Evolutionary conservation across 2,329 filamentous ascomycete species (phyloP), one percentile per base, ranked within the genome.

Genomic region (Beauveria australis): DNA sequence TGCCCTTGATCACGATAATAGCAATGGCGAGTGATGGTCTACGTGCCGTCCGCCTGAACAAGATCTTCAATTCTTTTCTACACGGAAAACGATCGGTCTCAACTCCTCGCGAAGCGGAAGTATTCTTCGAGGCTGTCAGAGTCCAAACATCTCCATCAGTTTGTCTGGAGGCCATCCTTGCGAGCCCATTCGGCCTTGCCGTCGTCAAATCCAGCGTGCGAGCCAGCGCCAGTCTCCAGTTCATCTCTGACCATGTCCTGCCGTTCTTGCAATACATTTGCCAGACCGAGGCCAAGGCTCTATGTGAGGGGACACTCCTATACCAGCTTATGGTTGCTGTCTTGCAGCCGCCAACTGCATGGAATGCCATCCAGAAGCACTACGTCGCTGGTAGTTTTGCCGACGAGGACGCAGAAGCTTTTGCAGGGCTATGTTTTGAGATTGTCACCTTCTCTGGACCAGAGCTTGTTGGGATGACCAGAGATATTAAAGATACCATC

Each of bases 281-380:
- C 0, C 70, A 77, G 51, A 75, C 78, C 1, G 68, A 65, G 0
- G 64, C 85, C 51, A 81, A 81, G 62, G 70, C 75, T 30, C 66
- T 84, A 2, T 78, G 75, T 59, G 74, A 75, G 55, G 83, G 83
- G 0, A 72, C 78, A 14, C 75, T 83, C 44, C 70, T 86, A 2
- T 70, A 73, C 37, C 71, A 76, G 16, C 53, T 86, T 3, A 66
- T 85, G 1, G 62, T 73, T 0, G 70, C 72, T 1, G 71, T 86
- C 3, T 69, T 81, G 1, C 71, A 81, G 1, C 84, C 84, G 0
- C 77, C 78, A 0, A 79, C 79, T 0, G 73, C 86, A 14, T 87
- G 84, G 84, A 74, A 75, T 18, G 73, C 75, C 0, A 66, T 84
- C 2, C 46, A 80, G 19, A 62, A 70, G 0, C 63, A 68, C 1